Base-by-base conservation (phyloP, 495 filamentous ascomycete species). In the Podospora bellae-mahoneyi region DNA sequence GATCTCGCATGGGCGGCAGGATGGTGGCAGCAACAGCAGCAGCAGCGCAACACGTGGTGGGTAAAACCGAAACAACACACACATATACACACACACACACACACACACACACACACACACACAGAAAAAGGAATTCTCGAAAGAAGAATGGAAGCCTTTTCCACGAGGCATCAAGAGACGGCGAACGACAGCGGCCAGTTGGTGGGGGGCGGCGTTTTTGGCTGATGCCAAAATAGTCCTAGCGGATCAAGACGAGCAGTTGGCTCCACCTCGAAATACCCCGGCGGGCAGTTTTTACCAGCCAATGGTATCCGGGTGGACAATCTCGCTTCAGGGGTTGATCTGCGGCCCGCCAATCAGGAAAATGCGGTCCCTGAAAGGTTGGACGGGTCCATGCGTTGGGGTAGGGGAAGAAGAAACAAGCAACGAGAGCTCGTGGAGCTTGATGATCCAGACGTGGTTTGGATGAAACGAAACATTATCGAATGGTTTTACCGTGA, bases 251-350 rank as follows among this genome's bases (percentile, higher is more conserved):
- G 18, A 0, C 6, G 54, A 57, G 7, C 39, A 16, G 39, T 48
- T 48, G 39, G 39, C 55, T 23, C 55, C 55, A 26, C 55, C 55
- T 58, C 18, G 23, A 19, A 58, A 58, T 58, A 58, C 55, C 55
- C 55, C 55, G n/a, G 39, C 39, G 39, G 39, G 39, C 55, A 20
- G 55, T 4, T 58, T 19, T 7, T 58, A 18, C 26, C 10, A 32
- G 28, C 74, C 74, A 76, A 74, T 74, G 15, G 64, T 19, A 53
- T 58, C 57, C 62, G 34, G 59, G 71, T 60, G 20, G 65, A 39
- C 72, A 76, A 76, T 76, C 69, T 76, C 74, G 74, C 74, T 76
- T 73, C 59, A 59, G 55, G 20, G 26, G 13, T 16, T 64, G 65
- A 66, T 53, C 13, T 20, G 34, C 26, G 39, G 4, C 34, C 60